These are phyloP conservation scores for Seiridium unicorne DNA, from an alignment of 2,329 filamentous ascomycete genomes.

Conservation along the genomic window DNA sequence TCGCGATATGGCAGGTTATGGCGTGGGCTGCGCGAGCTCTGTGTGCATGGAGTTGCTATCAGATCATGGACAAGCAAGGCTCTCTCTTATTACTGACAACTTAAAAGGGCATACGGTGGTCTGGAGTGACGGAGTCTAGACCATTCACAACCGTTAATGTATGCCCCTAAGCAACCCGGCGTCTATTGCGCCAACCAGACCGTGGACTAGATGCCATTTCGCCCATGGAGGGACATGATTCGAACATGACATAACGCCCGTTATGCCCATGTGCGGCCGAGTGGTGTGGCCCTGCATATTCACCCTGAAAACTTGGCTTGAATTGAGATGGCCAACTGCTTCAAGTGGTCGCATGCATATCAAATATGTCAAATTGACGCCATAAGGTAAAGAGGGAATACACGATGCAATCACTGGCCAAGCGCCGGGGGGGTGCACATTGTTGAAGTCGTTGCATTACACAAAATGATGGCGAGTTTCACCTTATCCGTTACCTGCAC, in stretches of 20 bases:
- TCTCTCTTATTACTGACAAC: no score
- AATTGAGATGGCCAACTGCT: background rate
- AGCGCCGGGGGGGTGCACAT: background rate
- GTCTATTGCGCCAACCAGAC: background rate
- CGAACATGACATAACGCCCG: conserved; percentile 3
- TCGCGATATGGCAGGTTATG: no score
- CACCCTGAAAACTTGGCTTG: background rate
- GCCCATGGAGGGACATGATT: background rate
- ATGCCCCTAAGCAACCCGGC: background rate
- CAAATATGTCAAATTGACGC: background rate
- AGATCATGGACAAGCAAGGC: no score
- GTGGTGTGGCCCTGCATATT: background rate
- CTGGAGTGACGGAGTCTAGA: no score
- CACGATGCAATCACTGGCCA: background rate
- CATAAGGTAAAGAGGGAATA: no score
- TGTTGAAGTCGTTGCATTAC: background rate
- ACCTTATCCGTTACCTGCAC: background rate
- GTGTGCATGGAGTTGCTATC: no score
- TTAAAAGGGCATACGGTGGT: no score
- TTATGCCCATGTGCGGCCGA: background rate
- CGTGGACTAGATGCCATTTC: background rate
- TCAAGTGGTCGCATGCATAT: background rate
- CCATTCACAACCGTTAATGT: no score
- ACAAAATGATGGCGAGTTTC: background rate
- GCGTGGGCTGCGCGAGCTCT: no score